Evolutionary conservation across 495 filamentous ascomycete genomes (phyloP).

Genomic region (Aspergillus kassunensis): DNA sequence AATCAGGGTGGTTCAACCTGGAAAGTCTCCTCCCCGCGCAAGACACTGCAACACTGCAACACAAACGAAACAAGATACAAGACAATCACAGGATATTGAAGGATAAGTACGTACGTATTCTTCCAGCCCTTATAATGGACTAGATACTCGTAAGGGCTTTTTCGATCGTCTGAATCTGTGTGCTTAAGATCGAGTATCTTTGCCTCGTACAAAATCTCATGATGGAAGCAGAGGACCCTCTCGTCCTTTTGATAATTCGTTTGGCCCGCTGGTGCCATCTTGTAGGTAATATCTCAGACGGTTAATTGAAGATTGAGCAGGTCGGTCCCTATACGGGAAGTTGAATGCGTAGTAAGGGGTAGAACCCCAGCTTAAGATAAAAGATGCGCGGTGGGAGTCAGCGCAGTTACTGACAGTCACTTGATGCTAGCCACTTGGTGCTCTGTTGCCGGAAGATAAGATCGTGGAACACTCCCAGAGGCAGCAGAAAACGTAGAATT

Average conservation of each 20-base stretch:
- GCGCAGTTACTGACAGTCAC: background rate
- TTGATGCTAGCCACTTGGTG: background rate
- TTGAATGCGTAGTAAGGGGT: background rate
- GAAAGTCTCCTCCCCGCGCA: background rate
- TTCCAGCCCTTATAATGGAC: constrained; percentile 99
- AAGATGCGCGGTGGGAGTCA: background rate
- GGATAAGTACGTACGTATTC: constrained; percentile 64
- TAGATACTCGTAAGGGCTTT: constrained; percentile 74
- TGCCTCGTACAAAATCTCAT: constrained; percentile 93
- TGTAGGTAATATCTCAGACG: constrained; percentile 6
- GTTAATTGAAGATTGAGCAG: background rate
- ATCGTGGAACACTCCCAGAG: background rate
- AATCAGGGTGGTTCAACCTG: constrained; percentile 5
- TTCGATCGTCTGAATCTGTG: constrained; percentile 62
- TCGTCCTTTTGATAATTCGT: constrained; percentile 81
- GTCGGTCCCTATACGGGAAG: background rate
- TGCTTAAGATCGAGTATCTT: constrained; percentile 78
- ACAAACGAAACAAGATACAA: background rate
- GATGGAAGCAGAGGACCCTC: constrained; percentile 93
- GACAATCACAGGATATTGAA: background rate
- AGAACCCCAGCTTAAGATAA: background rate
- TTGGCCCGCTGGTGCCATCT: constrained; percentile 58
- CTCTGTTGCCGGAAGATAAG: background rate
- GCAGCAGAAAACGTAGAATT: background rate
- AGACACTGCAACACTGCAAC: background rate